phyloP scores from a whole-genome alignment of 805 yeast species.

The Kuraishia borneana region DNA sequence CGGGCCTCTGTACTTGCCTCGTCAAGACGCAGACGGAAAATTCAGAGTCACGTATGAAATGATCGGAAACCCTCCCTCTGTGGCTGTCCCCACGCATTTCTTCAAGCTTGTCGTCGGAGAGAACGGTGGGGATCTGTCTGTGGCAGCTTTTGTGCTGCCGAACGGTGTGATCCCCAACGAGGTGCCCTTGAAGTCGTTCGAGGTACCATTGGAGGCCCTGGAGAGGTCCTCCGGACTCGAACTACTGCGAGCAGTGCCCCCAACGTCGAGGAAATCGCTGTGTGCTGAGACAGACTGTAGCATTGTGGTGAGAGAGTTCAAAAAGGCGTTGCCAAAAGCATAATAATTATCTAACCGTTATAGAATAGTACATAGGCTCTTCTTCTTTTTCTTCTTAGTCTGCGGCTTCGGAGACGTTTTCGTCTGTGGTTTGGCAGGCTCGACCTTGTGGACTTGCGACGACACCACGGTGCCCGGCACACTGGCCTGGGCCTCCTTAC shows the following conservation, averaged over 20 bases:
- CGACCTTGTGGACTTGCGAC: neutral
- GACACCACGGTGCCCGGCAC: neutral
- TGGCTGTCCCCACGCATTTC: conserved; percentile 97
- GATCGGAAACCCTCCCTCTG: conserved; percentile 90
- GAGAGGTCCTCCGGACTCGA: conserved; percentile 83
- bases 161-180: conserved; percentile 69
- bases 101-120: conserved; percentile 88
- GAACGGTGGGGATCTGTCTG: conserved; percentile 36
- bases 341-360: conserved; percentile 2
- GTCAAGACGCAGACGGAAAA: conserved; percentile 66
- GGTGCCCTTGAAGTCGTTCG: conserved; percentile 61
- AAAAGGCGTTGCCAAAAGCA: conserved; percentile 24
- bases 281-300: conserved; percentile 77
- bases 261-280: conserved; percentile 41
- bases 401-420: neutral
- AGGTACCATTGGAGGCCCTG: conserved; percentile 82
- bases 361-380: neutral
- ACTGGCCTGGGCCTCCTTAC: conserved; percentile 40
- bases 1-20: conserved; percentile 88
- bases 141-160: conserved; percentile 91
- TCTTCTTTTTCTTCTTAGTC: neutral
- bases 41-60: conserved; percentile 80
- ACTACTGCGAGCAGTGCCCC: conserved; percentile 60
- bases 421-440: neutral
- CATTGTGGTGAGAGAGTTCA: conserved; percentile 73